Conservation (phyloP, 192 early-diverging fungal genomes). For the Backusella liffmaniae region DNA sequence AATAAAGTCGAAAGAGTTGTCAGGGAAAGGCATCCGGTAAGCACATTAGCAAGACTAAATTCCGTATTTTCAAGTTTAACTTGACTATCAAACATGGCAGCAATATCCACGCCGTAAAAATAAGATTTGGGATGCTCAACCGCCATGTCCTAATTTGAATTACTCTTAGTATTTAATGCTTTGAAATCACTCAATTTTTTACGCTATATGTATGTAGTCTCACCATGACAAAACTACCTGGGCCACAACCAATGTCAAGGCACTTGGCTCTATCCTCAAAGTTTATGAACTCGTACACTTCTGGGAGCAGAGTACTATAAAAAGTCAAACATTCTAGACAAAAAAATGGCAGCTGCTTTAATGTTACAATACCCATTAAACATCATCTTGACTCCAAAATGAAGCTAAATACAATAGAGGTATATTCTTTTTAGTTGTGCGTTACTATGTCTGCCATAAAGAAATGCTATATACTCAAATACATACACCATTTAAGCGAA, state of each 20-base stretch:
- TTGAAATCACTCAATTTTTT: neutral
- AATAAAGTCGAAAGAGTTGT: slow-evolving; percentile 32
- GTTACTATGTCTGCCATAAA: neutral
- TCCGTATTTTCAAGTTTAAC: slow-evolving; percentile 20
- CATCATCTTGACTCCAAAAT: slow-evolving; percentile 26
- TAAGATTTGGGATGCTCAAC: slow-evolving; percentile 9
- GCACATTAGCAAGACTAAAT: slow-evolving; percentile 22
- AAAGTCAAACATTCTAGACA: neutral
- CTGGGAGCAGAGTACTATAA: neutral
- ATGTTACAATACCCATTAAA: slow-evolving; percentile 19
- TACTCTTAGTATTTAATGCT: neutral
- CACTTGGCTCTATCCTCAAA: slow-evolving; percentile 15
- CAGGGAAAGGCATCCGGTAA: slow-evolving; percentile 25
- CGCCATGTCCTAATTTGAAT: slow-evolving; percentile 19
- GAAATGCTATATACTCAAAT: neutral
- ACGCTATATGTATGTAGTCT: neutral
- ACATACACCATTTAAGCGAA: slow-evolving; percentile 17
- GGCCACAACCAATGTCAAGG: slow-evolving; percentile 32
- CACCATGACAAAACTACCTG: slow-evolving; percentile 27
- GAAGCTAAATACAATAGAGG: slow-evolving; percentile 15
- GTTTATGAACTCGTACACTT: neutral
- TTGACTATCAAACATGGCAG: slow-evolving; percentile 8
- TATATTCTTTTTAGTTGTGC: neutral
- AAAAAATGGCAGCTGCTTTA: neutral
- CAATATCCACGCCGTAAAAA: slow-evolving; percentile 29